Evolutionary conservation across 129 eudicot genomes (phyloP), one percentile per base, ranked within the genome.

Genomic region (Flaveria linearis): DNA sequence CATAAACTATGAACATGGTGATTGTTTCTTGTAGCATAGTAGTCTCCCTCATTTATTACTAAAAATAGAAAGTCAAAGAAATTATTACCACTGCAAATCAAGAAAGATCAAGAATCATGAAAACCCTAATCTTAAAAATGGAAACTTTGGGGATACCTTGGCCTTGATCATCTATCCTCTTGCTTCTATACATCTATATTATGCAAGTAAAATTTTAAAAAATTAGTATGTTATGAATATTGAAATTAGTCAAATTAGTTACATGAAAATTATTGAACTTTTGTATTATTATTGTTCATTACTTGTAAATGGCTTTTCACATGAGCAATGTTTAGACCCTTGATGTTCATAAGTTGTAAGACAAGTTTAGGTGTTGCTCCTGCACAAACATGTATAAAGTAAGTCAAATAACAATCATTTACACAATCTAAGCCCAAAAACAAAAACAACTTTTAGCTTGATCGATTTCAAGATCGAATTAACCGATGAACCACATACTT

Each of bases 351-450:
- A 39, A 85, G 82, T 45, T 78, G 84, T 60, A 85, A 78, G 57
- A 85, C 89, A 33, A 85, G 75, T 82, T 85, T 85, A 64, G 89
- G 89, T 56, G 89, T 85, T 75, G 89, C 89, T 71, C 89, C 89
- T 85, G 65, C 42, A 65, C 6, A 73, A 84, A 64, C 53, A 47
- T 36, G 41, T 36, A 36, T 71, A 68, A 61, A 61, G 51, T 11
- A 66, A 77, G 23, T 52, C 49, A 64, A 72, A 63, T 17, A 22
- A 15, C 61, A 23, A 61, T 18, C 30, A 11, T 13, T 64, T 5
- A 63, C 14, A 42, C 28, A 43, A 77, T 42, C 75, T 28, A 65
- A 72, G 16, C 46, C 39, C 58, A 16, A 57, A 74, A 63, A 33
- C 39, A 17, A 55, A 62, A 26, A 14, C 8, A 66, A 66, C 14